Percentiles rank a stretch among this genome's conserved stretches.
These are phyloP conservation scores for Linnemannia elongata DNA, from an alignment of 192 early-diverging fungal genomes.

Conservation along the genomic window DNA sequence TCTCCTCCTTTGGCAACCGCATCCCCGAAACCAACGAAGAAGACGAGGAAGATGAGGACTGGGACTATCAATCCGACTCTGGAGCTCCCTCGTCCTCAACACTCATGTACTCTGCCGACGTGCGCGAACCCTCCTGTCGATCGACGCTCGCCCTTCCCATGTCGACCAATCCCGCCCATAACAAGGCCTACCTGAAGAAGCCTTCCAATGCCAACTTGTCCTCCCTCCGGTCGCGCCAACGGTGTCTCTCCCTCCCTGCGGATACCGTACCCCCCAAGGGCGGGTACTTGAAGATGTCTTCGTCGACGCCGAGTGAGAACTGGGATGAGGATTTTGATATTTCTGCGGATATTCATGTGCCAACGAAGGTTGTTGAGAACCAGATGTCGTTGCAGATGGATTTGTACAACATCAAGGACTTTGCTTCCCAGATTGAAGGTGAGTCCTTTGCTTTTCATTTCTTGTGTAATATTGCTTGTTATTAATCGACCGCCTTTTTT, in stretches of 20 bases:
- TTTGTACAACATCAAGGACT: slow-evolving; percentile 58
- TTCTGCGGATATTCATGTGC: slow-evolving; percentile 50
- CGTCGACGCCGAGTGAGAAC: slow-evolving; percentile 49
- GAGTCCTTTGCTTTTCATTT: background rate
- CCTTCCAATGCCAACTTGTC: slow-evolving; percentile 30
- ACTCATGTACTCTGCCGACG: slow-evolving; percentile 45
- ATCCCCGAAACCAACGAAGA: slow-evolving; percentile 14
- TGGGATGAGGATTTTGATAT: slow-evolving; percentile 63
- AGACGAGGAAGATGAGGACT: slow-evolving; percentile 57
- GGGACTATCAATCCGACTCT: slow-evolving; percentile 43
- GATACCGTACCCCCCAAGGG: background rate
- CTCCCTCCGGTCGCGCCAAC: slow-evolving; percentile 34
- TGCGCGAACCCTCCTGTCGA: slow-evolving; percentile 21
- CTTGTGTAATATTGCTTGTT: background rate
- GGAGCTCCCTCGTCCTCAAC: slow-evolving; percentile 32
- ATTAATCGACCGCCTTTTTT: background rate
- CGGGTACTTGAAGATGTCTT: slow-evolving; percentile 26
- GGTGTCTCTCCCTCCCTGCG: slow-evolving; percentile 19
- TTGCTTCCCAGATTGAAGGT: slow-evolving; percentile 57
- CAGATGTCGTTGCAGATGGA: slow-evolving; percentile 57
- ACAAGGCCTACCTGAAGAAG: slow-evolving; percentile 24
- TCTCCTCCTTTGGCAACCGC: background rate
- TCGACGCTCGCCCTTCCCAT: slow-evolving; percentile 32
- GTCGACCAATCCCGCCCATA: background rate
- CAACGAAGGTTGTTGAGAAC: slow-evolving; percentile 49